These are phyloP conservation scores for Ophiosphaerella narmari DNA, from an alignment of 2,329 filamentous ascomycete genomes.

Conservation along the genomic window DNA sequence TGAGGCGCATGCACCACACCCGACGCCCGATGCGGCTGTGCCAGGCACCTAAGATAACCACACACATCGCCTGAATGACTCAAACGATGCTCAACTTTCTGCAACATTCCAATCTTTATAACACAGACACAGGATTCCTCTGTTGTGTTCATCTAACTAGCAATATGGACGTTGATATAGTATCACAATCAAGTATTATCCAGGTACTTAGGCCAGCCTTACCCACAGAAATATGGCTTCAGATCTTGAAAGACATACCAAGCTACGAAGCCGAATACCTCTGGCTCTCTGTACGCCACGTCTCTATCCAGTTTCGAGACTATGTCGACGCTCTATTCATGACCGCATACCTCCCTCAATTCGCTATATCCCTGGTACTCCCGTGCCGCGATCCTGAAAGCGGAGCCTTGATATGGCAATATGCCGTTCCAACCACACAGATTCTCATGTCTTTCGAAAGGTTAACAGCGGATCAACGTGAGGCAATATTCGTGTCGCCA, in stretches of 20 bases:
- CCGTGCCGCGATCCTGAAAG: slow-evolving; percentile 24
- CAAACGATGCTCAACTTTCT: too few relatives aligned
- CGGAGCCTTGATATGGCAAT: slow-evolving; percentile 14
- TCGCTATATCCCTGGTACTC: slow-evolving; percentile 19
- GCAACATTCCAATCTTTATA: too few relatives aligned
- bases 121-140: too few relatives aligned
- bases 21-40: too few relatives aligned
- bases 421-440: slow-evolving; percentile 13
- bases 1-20: too few relatives aligned
- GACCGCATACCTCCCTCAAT: slow-evolving; percentile 13
- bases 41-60: too few relatives aligned
- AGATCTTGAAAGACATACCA: slow-evolving; percentile 15
- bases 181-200: not conserved
- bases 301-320: slow-evolving; percentile 18
- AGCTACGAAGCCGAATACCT: slow-evolving; percentile 15
- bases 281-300: slow-evolving; percentile 22
- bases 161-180: not conserved
- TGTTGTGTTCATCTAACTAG: too few relatives aligned
- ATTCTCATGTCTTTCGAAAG: slow-evolving; percentile 13
- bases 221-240: slow-evolving; percentile 23
- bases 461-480: slow-evolving; percentile 1
- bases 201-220: not conserved
- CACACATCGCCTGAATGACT: too few relatives aligned
- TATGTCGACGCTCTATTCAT: slow-evolving; percentile 24
- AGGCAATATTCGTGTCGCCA: slow-evolving; percentile 15